phyloP scores from a whole-genome alignment of 1,284 basidiomycete genomes.

The Pseudozyma pruni region DNA sequence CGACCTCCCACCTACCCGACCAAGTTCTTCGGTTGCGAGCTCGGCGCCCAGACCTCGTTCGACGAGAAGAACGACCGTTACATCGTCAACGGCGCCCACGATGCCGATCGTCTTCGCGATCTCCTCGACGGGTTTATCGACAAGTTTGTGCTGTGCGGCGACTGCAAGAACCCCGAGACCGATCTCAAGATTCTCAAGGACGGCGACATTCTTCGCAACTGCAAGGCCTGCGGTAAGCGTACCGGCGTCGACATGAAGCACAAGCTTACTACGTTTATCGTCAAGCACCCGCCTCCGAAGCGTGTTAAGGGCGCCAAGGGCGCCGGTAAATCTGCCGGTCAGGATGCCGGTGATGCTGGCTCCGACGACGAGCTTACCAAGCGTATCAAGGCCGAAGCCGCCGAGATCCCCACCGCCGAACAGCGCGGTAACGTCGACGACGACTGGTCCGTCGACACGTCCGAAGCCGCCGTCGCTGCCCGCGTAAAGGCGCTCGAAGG shows the following conservation, averaged over 20 bases:
- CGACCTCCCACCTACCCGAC: constrained; percentile 95
- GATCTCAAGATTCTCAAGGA: constrained; percentile 89
- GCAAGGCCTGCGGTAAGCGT: constrained; percentile 96
- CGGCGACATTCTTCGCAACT: constrained; percentile 89
- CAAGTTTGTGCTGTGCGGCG: constrained; percentile 95
- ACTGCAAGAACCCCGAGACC: constrained; percentile 99
- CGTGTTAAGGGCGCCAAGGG: constrained; percentile 70
- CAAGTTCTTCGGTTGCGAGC: constrained; percentile 99
- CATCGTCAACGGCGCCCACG: constrained; percentile 98
- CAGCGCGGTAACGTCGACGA: constrained; percentile 70
- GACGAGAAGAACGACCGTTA: constrained; percentile 97
- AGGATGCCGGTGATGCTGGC: constrained; percentile 69
- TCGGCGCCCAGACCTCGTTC: constrained; percentile 95
- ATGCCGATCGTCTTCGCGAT: constrained; percentile 90
- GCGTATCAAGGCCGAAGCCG: constrained; percentile 72
- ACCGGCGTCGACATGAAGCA: constrained; percentile 95
- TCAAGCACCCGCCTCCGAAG: constrained; percentile 90
- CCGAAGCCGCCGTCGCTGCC: constrained; percentile 87
- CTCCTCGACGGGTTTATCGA: constrained; percentile 93
- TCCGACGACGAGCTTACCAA: constrained; percentile 70
- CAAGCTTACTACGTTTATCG: constrained; percentile 94
- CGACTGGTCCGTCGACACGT: constrained; percentile 91
- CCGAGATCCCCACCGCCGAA: constrained; percentile 70
- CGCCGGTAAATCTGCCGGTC: constrained; percentile 73
- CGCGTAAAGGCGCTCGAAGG: constrained; percentile 83